Conservation (phyloP, 495 filamentous ascomycete species). For the Neurospora intermedia region DNA sequence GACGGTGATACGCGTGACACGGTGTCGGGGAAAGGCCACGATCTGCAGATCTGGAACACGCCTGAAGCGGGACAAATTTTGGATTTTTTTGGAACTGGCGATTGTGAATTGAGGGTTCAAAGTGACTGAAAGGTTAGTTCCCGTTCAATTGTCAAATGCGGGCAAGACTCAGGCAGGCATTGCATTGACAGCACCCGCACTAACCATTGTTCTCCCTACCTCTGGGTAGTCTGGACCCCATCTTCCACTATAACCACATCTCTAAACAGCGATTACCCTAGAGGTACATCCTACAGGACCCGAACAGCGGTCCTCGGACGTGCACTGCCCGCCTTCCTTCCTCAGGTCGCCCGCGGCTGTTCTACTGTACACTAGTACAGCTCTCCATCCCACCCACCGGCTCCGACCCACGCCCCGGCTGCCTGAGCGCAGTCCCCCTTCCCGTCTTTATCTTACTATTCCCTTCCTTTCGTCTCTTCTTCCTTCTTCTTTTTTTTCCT, state of each 20-base stretch:
- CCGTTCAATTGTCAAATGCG: not conserved
- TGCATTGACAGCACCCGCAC: not conserved
- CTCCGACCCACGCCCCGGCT: not conserved
- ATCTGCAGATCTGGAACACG: constrained; percentile 2
- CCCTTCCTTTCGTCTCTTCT: not conserved
- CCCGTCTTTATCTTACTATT: not conserved
- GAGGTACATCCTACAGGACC: not conserved
- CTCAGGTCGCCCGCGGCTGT: too few relatives aligned
- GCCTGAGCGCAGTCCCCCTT: not conserved
- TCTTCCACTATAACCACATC: not conserved
- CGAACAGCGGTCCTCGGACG: not conserved
- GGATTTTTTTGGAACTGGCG: not conserved
- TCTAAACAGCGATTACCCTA: not conserved
- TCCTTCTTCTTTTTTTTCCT: constrained; percentile 2
- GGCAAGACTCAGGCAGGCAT: not conserved
- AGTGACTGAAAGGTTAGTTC: not conserved
- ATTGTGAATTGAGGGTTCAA: not conserved
- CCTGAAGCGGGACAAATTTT: not conserved
- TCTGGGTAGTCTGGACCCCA: not conserved
- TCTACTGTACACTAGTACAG: not conserved
- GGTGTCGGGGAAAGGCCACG: constrained; percentile 6
- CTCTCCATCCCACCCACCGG: not conserved
- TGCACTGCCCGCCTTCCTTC: not conserved
- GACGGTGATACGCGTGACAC: not conserved
- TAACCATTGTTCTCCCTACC: not conserved